Evolutionary conservation across 2,329 filamentous ascomycete genomes (phyloP).

Genomic region (Samsoniella hepiali): DNA sequence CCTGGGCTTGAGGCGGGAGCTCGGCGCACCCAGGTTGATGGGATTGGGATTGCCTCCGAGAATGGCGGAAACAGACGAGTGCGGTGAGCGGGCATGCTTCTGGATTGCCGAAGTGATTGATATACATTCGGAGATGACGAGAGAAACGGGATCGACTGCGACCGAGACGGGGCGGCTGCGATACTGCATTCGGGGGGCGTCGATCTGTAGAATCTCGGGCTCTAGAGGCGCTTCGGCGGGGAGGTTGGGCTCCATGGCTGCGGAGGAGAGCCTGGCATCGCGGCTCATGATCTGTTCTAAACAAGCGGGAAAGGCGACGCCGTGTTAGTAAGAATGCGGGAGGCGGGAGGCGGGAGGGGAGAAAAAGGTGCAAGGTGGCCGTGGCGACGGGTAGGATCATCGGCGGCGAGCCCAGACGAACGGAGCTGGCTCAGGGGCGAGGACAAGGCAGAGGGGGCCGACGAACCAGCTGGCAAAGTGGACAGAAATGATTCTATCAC

Average conservation of each 20-base stretch:
- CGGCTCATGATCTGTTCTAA: conserved; percentile 31
- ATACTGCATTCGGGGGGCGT: conserved; percentile 52
- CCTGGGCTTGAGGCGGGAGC: conserved; percentile 38
- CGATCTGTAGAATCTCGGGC: conserved; percentile 22
- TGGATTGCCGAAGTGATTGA: conserved; percentile 97
- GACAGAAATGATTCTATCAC: conserved; percentile 1
- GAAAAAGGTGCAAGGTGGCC: not conserved
- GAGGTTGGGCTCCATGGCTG: conserved; percentile 25
- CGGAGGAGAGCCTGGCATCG: conserved; percentile 28
- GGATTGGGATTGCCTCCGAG: conserved; percentile 71
- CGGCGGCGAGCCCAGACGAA: not conserved
- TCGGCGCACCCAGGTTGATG: conserved; percentile 50
- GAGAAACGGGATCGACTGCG: conserved; percentile 82
- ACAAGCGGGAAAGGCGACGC: conserved; percentile 16
- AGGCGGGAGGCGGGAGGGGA: too few species aligned
- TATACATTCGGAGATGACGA: conserved; percentile 98
- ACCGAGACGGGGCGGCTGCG: conserved; percentile 66
- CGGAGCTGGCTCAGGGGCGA: conserved; percentile 9
- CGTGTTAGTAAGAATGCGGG: conserved; percentile 17
- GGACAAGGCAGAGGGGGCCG: not conserved
- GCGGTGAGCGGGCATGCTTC: conserved; percentile 92
- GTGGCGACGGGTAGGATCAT: not conserved
- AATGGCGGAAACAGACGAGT: conserved; percentile 94
- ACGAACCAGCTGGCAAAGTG: conserved; percentile 7
- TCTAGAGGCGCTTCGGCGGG: conserved; percentile 9